phyloP scores from a whole-genome alignment of 352 stramenopile species.

The Globisporangium canariense region DNA sequence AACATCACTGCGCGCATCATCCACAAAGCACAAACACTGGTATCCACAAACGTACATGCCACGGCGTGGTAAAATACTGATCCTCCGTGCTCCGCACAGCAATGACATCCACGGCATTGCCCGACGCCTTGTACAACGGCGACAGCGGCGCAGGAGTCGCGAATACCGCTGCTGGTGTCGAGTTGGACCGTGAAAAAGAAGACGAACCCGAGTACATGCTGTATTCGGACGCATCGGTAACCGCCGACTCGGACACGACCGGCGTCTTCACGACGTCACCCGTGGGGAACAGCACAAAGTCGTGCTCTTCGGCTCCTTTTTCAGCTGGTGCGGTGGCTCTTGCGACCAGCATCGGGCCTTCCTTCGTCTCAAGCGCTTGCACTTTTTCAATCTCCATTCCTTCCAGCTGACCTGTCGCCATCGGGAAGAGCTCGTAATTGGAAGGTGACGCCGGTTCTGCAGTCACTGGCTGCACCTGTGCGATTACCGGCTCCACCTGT shows the following conservation, averaged over 20 bases:
- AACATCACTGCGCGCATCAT: neutral
- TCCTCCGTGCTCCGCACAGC: constrained; percentile 58
- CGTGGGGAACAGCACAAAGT: constrained; percentile 32
- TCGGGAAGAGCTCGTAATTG: constrained; percentile 44
- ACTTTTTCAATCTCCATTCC: neutral
- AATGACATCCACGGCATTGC: constrained; percentile 81
- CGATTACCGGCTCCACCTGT: too few species aligned
- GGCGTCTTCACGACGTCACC: constrained; percentile 1
- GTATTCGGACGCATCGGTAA: constrained; percentile 9
- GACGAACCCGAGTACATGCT: constrained; percentile 11
- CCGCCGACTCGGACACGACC: constrained; percentile 12
- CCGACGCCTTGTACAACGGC: constrained; percentile 62
- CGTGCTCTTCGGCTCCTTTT: constrained; percentile 3
- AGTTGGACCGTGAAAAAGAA: constrained; percentile 19
- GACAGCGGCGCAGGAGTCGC: constrained; percentile 14
- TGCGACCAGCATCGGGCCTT: constrained; percentile 1
- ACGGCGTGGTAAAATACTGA: constrained; percentile 64
- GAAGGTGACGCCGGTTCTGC: constrained; percentile 19
- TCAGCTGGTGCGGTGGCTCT: constrained; percentile 7
- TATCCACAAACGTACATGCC: constrained; percentile 42
- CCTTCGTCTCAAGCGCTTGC: constrained; percentile 6
- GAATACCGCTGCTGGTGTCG: constrained; percentile 3
- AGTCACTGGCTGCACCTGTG: neutral
- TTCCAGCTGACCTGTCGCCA: constrained; percentile 11
- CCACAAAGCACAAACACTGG: too few species aligned